These are phyloP conservation scores for Pseudogymnoascus destructans DNA, from an alignment of 2,329 filamentous ascomycete genomes.

Conservation along the genomic window DNA sequence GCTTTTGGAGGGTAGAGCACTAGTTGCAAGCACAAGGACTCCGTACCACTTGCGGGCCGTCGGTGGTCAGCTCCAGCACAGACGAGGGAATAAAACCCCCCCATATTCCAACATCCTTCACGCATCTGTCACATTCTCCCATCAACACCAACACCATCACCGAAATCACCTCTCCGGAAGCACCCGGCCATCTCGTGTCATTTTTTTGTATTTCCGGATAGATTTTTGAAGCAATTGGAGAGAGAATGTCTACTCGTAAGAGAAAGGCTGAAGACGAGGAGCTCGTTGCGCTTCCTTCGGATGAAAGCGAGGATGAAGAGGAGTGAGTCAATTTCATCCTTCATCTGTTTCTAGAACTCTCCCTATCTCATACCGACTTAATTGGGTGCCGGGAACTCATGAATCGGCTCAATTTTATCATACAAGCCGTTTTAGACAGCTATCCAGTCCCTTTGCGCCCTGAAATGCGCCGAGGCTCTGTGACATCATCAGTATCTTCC, in stretches of 20 bases:
- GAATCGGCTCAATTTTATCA: conserved; percentile 4
- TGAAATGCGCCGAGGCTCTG: background rate
- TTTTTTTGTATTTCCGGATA: background rate
- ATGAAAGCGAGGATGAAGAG: conserved; percentile 23
- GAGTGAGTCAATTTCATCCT: conserved; percentile 17
- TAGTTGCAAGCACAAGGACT: background rate
- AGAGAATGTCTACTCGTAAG: conserved; percentile 13
- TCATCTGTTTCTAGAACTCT: background rate
- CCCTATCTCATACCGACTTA: background rate
- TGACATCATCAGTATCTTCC: conserved; percentile 6
- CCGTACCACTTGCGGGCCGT: background rate
- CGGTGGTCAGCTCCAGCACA: conserved; percentile 5
- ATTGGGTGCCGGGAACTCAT: background rate
- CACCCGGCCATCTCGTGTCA: background rate
- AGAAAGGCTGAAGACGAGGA: conserved; percentile 22
- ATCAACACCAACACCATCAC: conserved; percentile 9
- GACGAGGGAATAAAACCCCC: background rate
- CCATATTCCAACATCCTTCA: background rate
- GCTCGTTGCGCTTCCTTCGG: conserved; percentile 23
- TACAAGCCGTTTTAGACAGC: background rate
- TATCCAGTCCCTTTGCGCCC: background rate
- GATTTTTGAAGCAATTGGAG: background rate
- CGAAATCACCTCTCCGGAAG: background rate
- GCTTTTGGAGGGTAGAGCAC: conserved; percentile 4
- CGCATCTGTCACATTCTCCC: conserved; percentile 3